A percentile compares a stretch with the other conserved stretches of the same genome.
These are phyloP conservation scores for Zopfia rhizophila DNA, from an alignment of 2,329 filamentous ascomycete genomes.

Conservation along the genomic window DNA sequence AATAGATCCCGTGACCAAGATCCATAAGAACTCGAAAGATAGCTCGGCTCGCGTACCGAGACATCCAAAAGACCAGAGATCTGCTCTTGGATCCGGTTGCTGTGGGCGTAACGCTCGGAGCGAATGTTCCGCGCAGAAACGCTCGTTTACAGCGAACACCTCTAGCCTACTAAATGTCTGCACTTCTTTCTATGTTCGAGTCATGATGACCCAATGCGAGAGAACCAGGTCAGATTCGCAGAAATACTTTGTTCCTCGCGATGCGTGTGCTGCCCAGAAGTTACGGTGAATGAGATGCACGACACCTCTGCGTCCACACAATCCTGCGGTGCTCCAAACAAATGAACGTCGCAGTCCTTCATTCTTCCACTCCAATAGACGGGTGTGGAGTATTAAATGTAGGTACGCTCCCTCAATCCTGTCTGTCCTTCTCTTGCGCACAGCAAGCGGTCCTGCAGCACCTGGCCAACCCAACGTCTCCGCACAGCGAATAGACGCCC, in stretches of 20 bases:
- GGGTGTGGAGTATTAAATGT: constrained; percentile 6
- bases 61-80: too few species aligned
- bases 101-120: constrained; percentile 5
- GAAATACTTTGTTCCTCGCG: constrained; percentile 17
- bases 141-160: too few species aligned
- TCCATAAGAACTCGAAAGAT: too few species aligned
- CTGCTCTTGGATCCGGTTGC: neutral
- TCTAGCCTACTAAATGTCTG: too few species aligned
- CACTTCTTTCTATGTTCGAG: too few species aligned
- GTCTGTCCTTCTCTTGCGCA: constrained; percentile 18
- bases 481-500: constrained; percentile 28
- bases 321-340: constrained; percentile 4
- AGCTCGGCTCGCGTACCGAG: too few species aligned
- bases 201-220: too few species aligned
- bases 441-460: constrained; percentile 34
- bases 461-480: constrained; percentile 10
- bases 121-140: neutral
- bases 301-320: constrained; percentile 6
- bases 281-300: constrained; percentile 23
- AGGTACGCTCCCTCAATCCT: constrained; percentile 20
- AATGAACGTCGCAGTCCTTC: constrained; percentile 6
- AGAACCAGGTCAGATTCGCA: too few species aligned
- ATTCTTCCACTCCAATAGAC: constrained; percentile 12
- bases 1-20: too few species aligned
- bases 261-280: constrained; percentile 20